These are phyloP conservation scores for Paecilomyces niveus DNA, from an alignment of 2,329 filamentous ascomycete genomes.

Conservation along the genomic window DNA sequence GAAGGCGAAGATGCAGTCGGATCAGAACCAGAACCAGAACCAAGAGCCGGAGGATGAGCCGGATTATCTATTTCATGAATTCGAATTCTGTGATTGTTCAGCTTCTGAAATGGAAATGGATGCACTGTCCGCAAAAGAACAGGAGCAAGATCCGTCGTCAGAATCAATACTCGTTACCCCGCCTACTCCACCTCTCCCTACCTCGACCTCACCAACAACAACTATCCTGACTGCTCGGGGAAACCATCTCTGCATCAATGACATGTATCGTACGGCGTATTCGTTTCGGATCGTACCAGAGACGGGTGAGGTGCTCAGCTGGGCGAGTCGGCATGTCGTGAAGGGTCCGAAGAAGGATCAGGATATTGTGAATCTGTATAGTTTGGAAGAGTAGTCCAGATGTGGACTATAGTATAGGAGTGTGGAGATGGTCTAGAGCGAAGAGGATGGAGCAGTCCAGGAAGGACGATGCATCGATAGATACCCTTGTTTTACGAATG, in stretches of 20 bases:
- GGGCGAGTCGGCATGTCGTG: constrained; percentile 39
- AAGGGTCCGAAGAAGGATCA: constrained; percentile 40
- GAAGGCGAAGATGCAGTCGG: neutral
- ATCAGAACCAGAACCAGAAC: neutral
- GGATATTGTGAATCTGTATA: constrained; percentile 36
- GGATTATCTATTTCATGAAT: constrained; percentile 40
- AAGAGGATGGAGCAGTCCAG: neutral
- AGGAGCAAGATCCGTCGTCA: neutral
- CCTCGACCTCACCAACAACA: constrained; percentile 9
- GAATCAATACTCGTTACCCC: constrained; percentile 6
- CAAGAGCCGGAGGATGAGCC: constrained; percentile 20
- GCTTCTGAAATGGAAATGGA: neutral
- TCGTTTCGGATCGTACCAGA: constrained; percentile 29
- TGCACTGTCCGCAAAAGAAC: neutral
- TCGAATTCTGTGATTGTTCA: constrained; percentile 23
- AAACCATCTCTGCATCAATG: constrained; percentile 40
- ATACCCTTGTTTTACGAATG: neutral
- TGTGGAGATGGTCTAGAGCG: neutral
- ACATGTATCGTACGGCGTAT: constrained; percentile 41
- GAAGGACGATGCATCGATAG: neutral
- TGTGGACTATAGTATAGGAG: neutral
- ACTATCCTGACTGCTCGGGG: constrained; percentile 30
- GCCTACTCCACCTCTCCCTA: constrained; percentile 14
- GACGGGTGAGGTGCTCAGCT: constrained; percentile 29
- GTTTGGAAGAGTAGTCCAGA: constrained; percentile 4